Evolutionary conservation across 192 early-diverging fungal genomes (phyloP).

Genomic region (Backusella mclennaniae): DNA sequence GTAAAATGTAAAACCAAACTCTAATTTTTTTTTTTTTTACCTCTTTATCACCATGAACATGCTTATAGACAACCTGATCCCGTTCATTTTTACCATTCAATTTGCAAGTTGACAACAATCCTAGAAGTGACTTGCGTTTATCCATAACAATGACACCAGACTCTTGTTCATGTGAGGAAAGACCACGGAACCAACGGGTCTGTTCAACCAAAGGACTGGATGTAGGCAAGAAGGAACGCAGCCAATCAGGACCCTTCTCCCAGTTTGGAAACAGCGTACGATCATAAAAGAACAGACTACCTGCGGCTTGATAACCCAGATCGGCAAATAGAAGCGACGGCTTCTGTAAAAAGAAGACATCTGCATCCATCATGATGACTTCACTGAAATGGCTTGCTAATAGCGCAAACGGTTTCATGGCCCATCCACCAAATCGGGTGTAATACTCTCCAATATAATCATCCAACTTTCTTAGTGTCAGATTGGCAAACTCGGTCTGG

Average conservation of each 20-base stretch:
- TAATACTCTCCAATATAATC: slow-evolving; percentile 38
- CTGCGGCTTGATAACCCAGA: slow-evolving; percentile 40
- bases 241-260: slow-evolving; percentile 37
- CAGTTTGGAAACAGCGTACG: slow-evolving; percentile 49
- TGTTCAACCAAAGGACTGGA: slow-evolving; percentile 27
- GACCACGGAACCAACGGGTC: slow-evolving; percentile 29
- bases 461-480: slow-evolving; percentile 39
- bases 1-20: not conserved
- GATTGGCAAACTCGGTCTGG: slow-evolving; percentile 21
- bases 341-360: slow-evolving; percentile 63
- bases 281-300: slow-evolving; percentile 61
- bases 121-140: slow-evolving; percentile 45
- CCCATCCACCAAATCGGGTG: slow-evolving; percentile 52
- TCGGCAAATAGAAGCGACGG: slow-evolving; percentile 50
- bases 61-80: slow-evolving; percentile 40
- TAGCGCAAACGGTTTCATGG: slow-evolving; percentile 65
- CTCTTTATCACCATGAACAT: slow-evolving; percentile 63
- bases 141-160: slow-evolving; percentile 59
- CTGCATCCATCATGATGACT: slow-evolving; percentile 63
- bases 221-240: slow-evolving; percentile 24
- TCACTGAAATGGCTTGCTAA: slow-evolving; percentile 57
- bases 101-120: slow-evolving; percentile 50
- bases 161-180: slow-evolving; percentile 50
- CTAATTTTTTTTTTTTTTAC: slow-evolving; percentile 29
- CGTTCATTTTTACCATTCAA: slow-evolving; percentile 50